Evolutionary conservation across 495 filamentous ascomycete genomes (phyloP), one percentile per base, ranked within the genome.

Genomic region (Xylaria flabelliformis): DNA sequence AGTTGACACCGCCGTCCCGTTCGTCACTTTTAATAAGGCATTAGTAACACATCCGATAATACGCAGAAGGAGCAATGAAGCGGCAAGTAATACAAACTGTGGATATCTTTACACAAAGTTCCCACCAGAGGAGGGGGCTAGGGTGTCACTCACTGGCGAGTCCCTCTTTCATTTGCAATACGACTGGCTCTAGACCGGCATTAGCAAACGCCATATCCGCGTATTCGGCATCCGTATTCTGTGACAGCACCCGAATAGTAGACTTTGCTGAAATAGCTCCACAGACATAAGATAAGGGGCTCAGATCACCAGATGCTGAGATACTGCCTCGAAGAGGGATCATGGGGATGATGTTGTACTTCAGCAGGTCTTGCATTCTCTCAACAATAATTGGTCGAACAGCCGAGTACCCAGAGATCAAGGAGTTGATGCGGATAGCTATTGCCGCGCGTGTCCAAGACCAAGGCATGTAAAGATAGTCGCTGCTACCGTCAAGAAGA

Each of bases 291-390:
- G 86, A 82, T 12, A 89, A 79, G 0, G 88, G 85, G 44, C 75
- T 81, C 10, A 91, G 74, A 74, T 91, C 88, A 2, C 89, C 89
- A 5, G 88, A 90, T 6, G 88, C 89, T 24, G 89, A 91, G 24
- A 91, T 87, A 48, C 82, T 87, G 3, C 89, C 88, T 0, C 87
- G 79, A 17, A 89, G 74, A 0, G 89, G 88, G 0, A 90, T 75
- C 1, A 85, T 42, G 0, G 88, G 89, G 0, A 83, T 80, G 29
- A 87, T 78, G 46, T 83, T 75, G 5, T 84, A 70, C 2, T 66
- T 67, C 3, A 81, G 41, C 2, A 88, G 59, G 8, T 71, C 72
- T 7, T 80, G 46, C 17, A 88, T 65, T 8, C 70, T 69, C 39
- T 87, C 72, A 1, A 87, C 78, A 1, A 88, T 73, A 9, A 70